Conservation (phyloP, 139 green algal species). For the Haematococcus lacustris region DNA sequence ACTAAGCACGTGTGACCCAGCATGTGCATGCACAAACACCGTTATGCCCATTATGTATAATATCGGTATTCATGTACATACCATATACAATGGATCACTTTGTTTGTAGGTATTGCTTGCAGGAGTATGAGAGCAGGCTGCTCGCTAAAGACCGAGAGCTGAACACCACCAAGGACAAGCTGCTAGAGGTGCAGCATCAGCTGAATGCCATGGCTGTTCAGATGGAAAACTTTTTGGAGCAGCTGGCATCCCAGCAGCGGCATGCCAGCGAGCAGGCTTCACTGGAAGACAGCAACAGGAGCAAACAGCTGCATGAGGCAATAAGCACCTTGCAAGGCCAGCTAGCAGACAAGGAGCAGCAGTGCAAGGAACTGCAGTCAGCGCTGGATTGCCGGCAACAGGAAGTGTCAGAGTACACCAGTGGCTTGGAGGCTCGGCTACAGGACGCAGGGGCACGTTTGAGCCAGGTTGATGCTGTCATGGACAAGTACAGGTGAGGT, state of each 20-base stretch:
- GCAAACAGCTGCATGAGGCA: too few species aligned
- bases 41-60: too few species aligned
- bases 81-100: not conserved
- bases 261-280: too few species aligned
- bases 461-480: not conserved
- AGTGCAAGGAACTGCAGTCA: conserved; percentile 4
- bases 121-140: conserved; percentile 81
- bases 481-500: not conserved
- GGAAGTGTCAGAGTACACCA: conserved; percentile 16
- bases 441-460: not conserved
- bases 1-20: too few species aligned
- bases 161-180: conserved; percentile 30
- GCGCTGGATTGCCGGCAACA: conserved; percentile 12
- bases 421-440: conserved; percentile 11
- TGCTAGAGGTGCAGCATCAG: conserved; percentile 9
- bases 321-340: too few species aligned
- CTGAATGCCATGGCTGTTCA: too few species aligned
- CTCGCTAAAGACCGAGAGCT: conserved; percentile 72
- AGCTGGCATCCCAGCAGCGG: too few species aligned
- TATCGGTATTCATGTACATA: not conserved
- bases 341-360: not conserved
- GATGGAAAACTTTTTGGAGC: too few species aligned
- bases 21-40: too few species aligned
- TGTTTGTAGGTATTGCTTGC: not conserved
- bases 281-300: too few species aligned